These are phyloP conservation scores for Adansonia rubrostipa DNA, from an alignment of 441 rosid genomes.

Conservation along the genomic window DNA sequence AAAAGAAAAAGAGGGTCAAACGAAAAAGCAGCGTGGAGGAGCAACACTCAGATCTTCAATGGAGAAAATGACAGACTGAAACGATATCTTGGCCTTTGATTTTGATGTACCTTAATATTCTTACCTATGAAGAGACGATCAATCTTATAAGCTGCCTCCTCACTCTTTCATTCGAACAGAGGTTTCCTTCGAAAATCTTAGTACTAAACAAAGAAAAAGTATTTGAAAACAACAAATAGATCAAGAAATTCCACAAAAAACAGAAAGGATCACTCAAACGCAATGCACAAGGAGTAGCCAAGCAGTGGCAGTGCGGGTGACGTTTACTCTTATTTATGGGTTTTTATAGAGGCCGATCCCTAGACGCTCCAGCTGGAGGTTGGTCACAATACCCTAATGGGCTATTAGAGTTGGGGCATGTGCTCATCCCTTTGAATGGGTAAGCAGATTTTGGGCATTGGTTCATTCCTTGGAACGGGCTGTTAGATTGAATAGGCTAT, in stretches of 20 bases:
- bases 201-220: neutral
- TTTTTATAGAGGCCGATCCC: neutral
- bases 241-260: neutral
- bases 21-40: conserved; percentile 1
- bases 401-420: neutral
- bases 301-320: neutral
- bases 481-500: too few species aligned
- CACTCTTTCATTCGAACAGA: conserved; percentile 7
- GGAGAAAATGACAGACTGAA: conserved; percentile 4
- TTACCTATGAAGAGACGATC: conserved; percentile 18
- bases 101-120: conserved; percentile 14
- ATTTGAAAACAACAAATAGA: neutral
- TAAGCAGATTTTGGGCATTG: too few species aligned
- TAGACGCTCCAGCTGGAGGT: neutral
- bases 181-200: neutral
- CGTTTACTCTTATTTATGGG: neutral
- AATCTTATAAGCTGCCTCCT: neutral
- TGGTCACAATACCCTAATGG: neutral
- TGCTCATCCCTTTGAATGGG: too few species aligned
- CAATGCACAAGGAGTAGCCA: neutral
- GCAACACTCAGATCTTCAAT: conserved; percentile 22
- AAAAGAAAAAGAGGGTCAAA: neutral
- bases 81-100: neutral
- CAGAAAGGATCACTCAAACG: neutral
- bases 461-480: neutral